Percentiles rank a stretch among this genome's conserved stretches.
These are phyloP conservation scores for Sporothrix mexicana DNA, from an alignment of 2,329 filamentous ascomycete genomes.

Conservation along the genomic window DNA sequence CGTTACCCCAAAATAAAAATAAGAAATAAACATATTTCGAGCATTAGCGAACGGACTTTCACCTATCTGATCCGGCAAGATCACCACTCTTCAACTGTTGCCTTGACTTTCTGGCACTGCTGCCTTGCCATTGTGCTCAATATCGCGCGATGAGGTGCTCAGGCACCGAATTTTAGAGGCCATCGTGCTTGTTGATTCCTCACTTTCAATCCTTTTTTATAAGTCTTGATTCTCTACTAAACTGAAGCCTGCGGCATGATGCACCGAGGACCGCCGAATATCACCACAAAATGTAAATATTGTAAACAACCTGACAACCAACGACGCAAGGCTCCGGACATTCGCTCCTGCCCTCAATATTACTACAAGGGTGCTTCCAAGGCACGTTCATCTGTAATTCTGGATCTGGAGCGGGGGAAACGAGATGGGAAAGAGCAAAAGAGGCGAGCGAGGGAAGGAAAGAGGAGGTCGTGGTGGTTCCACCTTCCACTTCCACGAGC, in stretches of 20 bases:
- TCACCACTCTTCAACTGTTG: neutral
- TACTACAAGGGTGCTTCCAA: slow-evolving; percentile 20
- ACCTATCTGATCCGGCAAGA: slow-evolving; percentile 19
- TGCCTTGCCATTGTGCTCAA: slow-evolving; percentile 10
- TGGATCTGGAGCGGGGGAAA: slow-evolving; percentile 3
- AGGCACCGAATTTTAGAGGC: neutral
- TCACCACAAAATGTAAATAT: neutral
- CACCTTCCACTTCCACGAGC: neutral
- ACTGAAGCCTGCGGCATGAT: neutral
- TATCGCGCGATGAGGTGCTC: slow-evolving; percentile 9
- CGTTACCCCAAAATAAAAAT: neutral
- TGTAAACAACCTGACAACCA: neutral
- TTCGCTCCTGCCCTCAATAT: neutral
- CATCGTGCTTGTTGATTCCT: slow-evolving; percentile 12
- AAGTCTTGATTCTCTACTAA: neutral
- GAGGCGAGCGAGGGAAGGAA: neutral
- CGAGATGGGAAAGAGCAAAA: neutral
- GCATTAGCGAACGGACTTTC: neutral
- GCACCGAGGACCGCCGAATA: neutral
- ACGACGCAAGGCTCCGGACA: neutral
- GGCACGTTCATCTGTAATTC: slow-evolving; percentile 3
- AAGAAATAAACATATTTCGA: neutral
- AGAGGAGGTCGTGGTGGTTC: neutral
- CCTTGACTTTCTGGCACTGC: slow-evolving; percentile 15
- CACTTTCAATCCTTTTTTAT: neutral